phyloP scores from a whole-genome alignment of 176 grass and related monocot genomes.

The Guadua angustifolia region DNA sequence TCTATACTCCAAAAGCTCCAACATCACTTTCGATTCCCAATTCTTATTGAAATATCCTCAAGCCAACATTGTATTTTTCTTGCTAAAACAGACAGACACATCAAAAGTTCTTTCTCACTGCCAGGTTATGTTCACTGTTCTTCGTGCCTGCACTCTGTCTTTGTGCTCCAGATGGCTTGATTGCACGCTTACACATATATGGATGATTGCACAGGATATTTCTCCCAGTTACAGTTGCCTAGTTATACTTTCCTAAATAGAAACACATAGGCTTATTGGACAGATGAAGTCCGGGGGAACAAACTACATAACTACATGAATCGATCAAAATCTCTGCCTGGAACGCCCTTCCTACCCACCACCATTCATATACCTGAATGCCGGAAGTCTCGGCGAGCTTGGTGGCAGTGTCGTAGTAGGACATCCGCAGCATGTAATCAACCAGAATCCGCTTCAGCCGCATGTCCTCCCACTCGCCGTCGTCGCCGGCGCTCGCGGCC shows the following conservation, averaged over 20 bases:
- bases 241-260: not conserved
- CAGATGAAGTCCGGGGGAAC: not conserved
- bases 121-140: not conserved
- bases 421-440: slow-evolving; percentile 98
- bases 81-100: slow-evolving; percentile 2
- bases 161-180: no score
- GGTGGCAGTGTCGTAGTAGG: slow-evolving; percentile 76
- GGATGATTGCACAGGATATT: no score
- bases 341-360: not conserved
- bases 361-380: slow-evolving; percentile 68
- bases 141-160: not conserved
- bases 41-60: not conserved
- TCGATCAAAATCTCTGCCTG: not conserved
- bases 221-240: not conserved
- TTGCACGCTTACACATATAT: no score
- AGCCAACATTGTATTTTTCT: not conserved
- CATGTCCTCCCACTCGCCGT: slow-evolving; percentile 62
- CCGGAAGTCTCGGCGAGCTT: slow-evolving; percentile 60
- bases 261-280: not conserved
- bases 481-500: slow-evolving; percentile 48
- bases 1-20: not conserved
- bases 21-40: not conserved
- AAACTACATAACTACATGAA: not conserved
- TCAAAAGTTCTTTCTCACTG: not conserved
- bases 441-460: slow-evolving; percentile 86